Evolutionary conservation across 2,329 filamentous ascomycete genomes (phyloP).

Genomic region (Colletotrichum plurivorum): DNA sequence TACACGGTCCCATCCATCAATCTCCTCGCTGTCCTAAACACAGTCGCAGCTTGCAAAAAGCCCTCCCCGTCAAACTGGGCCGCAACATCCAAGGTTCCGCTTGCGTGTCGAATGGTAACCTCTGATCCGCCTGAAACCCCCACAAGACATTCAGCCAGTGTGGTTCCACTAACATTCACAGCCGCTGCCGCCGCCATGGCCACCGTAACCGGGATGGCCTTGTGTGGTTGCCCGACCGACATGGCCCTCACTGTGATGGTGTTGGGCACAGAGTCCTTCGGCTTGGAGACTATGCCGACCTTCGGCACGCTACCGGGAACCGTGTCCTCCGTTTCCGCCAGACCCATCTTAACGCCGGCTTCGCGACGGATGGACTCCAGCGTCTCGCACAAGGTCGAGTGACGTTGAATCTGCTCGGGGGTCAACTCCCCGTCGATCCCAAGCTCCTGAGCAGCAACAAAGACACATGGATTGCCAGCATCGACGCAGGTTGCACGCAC

Average conservation of each 20-base stretch:
- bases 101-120: slow-evolving; percentile 60
- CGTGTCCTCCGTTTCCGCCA: slow-evolving; percentile 54
- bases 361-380: slow-evolving; percentile 70
- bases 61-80: slow-evolving; percentile 55
- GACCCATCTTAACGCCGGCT: slow-evolving; percentile 73
- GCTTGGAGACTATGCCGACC: slow-evolving; percentile 68
- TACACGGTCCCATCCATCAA: slow-evolving; percentile 61
- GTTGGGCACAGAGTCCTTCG: slow-evolving; percentile 49
- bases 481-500: slow-evolving; percentile 72
- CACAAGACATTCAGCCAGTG: slow-evolving; percentile 49
- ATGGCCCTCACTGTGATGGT: slow-evolving; percentile 60
- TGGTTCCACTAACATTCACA: slow-evolving; percentile 58
- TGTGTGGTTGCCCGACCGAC: slow-evolving; percentile 70
- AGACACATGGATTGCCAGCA: slow-evolving; percentile 75
- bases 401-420: slow-evolving; percentile 66
- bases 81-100: slow-evolving; percentile 59
- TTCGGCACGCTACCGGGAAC: slow-evolving; percentile 74
- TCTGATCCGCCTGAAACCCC: slow-evolving; percentile 42
- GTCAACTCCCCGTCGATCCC: slow-evolving; percentile 64
- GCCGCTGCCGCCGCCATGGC: slow-evolving; percentile 64
- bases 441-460: slow-evolving; percentile 69
- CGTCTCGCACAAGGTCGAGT: slow-evolving; percentile 57
- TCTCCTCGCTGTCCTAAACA: slow-evolving; percentile 62
- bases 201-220: slow-evolving; percentile 69
- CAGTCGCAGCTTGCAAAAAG: slow-evolving; percentile 53